A percentile compares a stretch with the other conserved stretches of the same genome.
These are phyloP conservation scores for Arctostaphylos glauca DNA, from an alignment of 148 eudicot genomes.

Conservation along the genomic window DNA sequence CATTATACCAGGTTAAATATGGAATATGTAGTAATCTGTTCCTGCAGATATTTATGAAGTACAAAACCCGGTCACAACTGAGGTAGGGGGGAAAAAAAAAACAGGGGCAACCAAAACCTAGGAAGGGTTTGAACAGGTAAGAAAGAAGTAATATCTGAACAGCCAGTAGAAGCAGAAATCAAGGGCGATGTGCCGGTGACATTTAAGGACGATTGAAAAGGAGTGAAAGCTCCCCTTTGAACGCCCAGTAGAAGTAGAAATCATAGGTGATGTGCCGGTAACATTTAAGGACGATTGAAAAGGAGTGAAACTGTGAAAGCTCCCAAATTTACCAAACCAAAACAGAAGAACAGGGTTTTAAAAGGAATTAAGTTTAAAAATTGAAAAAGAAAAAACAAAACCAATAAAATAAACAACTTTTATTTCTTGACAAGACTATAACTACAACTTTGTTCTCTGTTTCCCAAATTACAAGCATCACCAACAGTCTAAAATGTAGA, in stretches of 20 bases:
- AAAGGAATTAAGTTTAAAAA: not conserved
- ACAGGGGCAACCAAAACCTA: slow-evolving; percentile 5
- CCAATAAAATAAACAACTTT: not conserved
- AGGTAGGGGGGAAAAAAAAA: slow-evolving; percentile 25
- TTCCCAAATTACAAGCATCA: not conserved
- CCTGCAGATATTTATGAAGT: not conserved
- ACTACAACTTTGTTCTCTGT: not conserved
- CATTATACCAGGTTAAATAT: not conserved
- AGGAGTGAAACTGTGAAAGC: slow-evolving; percentile 16
- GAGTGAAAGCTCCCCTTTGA: slow-evolving; percentile 6
- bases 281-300: slow-evolving; percentile 12
- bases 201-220: slow-evolving; percentile 11
- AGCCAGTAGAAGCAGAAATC: not conserved
- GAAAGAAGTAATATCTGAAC: not conserved
- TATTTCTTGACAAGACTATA: slow-evolving; percentile 24
- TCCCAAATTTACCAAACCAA: slow-evolving; percentile 12
- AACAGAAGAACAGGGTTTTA: not conserved
- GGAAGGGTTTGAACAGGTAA: not conserved
- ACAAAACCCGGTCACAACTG: not conserved
- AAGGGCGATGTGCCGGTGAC: slow-evolving; percentile 7
- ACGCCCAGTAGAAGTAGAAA: too few relatives aligned
- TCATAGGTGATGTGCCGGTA: slow-evolving; percentile 1
- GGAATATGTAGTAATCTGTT: not conserved
- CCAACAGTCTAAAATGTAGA: not conserved
- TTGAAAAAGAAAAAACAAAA: not conserved